Evolutionary conservation across 805 yeast genomes (phyloP).

Genomic region (Monosporozyma solicola): DNA sequence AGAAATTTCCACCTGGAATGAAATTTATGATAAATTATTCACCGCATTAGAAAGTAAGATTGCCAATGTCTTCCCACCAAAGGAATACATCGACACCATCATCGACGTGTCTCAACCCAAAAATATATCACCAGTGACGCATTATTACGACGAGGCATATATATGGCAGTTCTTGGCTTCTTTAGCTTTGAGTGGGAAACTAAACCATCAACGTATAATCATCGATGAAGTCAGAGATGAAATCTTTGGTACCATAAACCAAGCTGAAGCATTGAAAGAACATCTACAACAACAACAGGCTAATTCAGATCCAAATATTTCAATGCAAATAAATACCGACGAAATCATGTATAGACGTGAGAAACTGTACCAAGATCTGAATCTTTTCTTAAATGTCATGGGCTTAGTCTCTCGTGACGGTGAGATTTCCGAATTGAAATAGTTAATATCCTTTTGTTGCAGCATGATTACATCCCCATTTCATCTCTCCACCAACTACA

Average conservation of each 20-base stretch:
- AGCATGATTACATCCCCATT: too few relatives aligned
- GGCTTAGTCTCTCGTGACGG: conserved; percentile 88
- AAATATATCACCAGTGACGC: background rate
- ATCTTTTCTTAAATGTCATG: conserved; percentile 90
- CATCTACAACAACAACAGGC: conserved; percentile 7
- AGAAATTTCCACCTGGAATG: conserved; percentile 53
- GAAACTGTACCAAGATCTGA: conserved; percentile 67
- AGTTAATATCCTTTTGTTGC: background rate
- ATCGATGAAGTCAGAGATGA: conserved; percentile 92
- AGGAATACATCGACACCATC: conserved; percentile 25
- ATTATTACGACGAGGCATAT: conserved; percentile 56
- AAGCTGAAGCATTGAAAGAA: conserved; percentile 47
- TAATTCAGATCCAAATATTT: background rate
- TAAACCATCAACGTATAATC: conserved; percentile 84
- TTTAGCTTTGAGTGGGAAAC: conserved; percentile 80
- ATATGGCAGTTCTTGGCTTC: conserved; percentile 97
- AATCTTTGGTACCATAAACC: conserved; percentile 77
- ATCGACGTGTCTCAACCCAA: conserved; percentile 2
- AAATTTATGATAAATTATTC: conserved; percentile 74
- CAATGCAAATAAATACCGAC: conserved; percentile 23
- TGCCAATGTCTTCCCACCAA: conserved; percentile 73
- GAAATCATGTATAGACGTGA: conserved; percentile 41
- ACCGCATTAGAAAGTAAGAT: conserved; percentile 70
- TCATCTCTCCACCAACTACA: background rate
- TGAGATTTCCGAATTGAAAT: conserved; percentile 71